phyloP scores from a whole-genome alignment of 1,284 basidiomycete genomes.

The Microbotryum scabiosae region DNA sequence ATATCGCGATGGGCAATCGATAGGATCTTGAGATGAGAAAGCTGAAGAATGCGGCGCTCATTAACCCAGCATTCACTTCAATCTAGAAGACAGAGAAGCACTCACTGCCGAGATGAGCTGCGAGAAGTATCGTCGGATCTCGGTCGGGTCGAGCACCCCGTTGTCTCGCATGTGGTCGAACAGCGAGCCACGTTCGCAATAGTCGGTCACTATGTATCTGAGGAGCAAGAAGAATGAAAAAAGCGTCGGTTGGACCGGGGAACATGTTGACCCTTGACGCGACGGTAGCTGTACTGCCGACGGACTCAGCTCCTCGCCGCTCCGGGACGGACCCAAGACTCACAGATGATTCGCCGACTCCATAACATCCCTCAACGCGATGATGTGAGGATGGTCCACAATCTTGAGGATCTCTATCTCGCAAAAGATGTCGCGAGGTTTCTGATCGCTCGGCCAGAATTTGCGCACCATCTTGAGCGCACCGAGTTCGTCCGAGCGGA shows the following conservation, averaged over 20 bases:
- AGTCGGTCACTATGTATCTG: constrained; percentile 40
- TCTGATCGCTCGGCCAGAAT: constrained; percentile 32
- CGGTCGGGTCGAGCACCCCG: constrained; percentile 30
- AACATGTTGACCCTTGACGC: too few species aligned
- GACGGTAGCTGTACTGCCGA: background rate
- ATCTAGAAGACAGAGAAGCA: constrained; percentile 5
- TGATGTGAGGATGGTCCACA: constrained; percentile 39
- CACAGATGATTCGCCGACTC: constrained; percentile 38
- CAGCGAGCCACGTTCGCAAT: constrained; percentile 39
- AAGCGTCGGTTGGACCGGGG: background rate
- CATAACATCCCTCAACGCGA: constrained; percentile 40
- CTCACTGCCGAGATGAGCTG: constrained; percentile 41
- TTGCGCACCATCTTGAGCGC: constrained; percentile 41
- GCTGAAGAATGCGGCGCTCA: background rate
- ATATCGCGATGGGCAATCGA: constrained; percentile 40
- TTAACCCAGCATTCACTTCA: too few species aligned
- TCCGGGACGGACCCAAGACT: background rate
- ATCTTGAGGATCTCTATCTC: constrained; percentile 42
- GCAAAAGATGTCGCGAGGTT: constrained; percentile 30
- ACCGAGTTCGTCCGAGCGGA: constrained; percentile 32
- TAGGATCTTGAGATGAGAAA: background rate
- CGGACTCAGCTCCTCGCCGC: background rate
- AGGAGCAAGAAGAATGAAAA: background rate
- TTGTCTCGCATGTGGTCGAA: constrained; percentile 39
- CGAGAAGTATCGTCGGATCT: constrained; percentile 37